Base-by-base conservation (phyloP, 129 eudicot genomes). In the Lactuca sativa region DNA sequence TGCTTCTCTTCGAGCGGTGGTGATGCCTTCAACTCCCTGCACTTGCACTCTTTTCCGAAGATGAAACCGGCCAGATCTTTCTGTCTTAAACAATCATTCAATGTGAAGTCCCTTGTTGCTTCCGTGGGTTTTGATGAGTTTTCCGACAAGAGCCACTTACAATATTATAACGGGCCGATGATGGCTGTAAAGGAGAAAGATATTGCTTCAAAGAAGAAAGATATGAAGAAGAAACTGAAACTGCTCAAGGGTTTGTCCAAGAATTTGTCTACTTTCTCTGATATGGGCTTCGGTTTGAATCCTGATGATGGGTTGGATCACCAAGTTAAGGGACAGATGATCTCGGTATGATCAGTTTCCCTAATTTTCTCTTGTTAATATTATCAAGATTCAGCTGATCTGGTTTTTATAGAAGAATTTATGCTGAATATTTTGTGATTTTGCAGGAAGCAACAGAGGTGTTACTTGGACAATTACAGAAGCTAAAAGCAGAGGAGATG, bases 401-500 rank as follows among this genome's bases (percentile, higher is more conserved):
- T 4, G 4, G 32, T 34, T 30, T 2, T 41, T 18, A 41, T 38
- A 17, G 15, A 30, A 13, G 18, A 31, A 25, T 40, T 58, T 59
- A 18, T 43, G 59, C 2, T 48, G 21, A 36, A 38, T 21, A 18
- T 33, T 17, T 38, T n/a, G 4, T 72, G 17, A 25, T 25, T 57
- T 18, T 79, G 68, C 85, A 92, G 98, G 92, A 92, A 75, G 95
- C 96, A 43, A 69, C 96, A 59, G 92, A 86, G 36, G 48, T 78
- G 10, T 69, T 92, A 33, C 69, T 81, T 25, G 78, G 60, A 30
- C 92, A 86, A 54, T 72, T 92, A n/a, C 76, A 86, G 72, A 83
- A 85, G 67, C 61, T 92, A 52, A 81, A 66, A 78, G 79, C 67
- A 73, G 96, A 82, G 67, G 78, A 86, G 53, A 82, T 82, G 80